Evolutionary conservation across 108 stramenopile genomes (phyloP), one percentile per base, ranked within the genome.

Genomic region (Nitzschia sp.): DNA sequence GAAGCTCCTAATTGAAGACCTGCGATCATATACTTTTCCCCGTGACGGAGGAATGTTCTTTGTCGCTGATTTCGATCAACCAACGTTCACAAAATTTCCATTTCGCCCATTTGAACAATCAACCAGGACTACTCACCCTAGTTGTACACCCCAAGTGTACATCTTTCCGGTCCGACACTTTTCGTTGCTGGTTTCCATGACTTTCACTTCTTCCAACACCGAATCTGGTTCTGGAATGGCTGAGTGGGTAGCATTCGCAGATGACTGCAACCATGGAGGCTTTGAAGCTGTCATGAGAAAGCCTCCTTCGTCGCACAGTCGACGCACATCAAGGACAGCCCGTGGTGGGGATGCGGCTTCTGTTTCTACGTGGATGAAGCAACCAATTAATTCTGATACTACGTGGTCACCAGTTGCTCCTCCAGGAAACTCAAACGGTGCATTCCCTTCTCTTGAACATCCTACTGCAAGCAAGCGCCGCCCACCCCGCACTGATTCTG

Each of bases 311-410:
- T 48, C 46, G 46, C 46, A 48, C 6, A 48, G 46, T 17, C 29
- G 29, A 5, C 46, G 46, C 2, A 48, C 46, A 2, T 48, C 46
- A 15, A 15, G 46, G 46, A 17, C 46, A 48, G 46, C 17, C n/a
- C 46, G 6, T 15, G 29, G 3, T 34, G 46, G 46, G 17, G 70
- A 67, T 38, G 24, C 50, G 7, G 43, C 50, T 14, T 57, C 65
- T 52, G 67, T 62, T 10, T 39, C 67, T 11, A 70, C 54, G 48
- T 82, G 81, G 81, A 82, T 82, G 81, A 67, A 75, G 53, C 37
- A 75, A 69, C 81, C 81, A 1, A 71, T 82, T 51, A 67, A 70
- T 44, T 19, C 72, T 21, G 77, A 82, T 48, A 60, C 63, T 8
- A 69, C 76, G 1, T 78, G 78, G 77, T 63, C 77, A 20, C 81